Conservation (phyloP, 2,329 filamentous ascomycete genomes). For the Fusarium nygamai region DNA sequence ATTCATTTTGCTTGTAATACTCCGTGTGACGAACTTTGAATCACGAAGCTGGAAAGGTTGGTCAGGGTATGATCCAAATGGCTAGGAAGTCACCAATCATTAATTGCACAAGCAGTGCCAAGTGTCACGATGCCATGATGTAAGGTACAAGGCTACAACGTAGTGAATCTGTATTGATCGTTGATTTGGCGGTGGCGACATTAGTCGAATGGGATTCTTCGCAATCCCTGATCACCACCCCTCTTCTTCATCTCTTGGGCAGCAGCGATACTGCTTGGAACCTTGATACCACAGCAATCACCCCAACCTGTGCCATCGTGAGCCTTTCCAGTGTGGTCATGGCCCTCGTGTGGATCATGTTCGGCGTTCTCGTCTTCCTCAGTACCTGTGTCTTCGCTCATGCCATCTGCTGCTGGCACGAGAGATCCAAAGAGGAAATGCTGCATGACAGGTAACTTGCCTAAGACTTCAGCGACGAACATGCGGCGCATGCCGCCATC, state of each 20-base stretch:
- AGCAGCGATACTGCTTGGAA: slow-evolving; percentile 92
- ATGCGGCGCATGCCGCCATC: slow-evolving; percentile 96
- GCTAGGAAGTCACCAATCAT: neutral
- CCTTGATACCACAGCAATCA: slow-evolving; percentile 97
- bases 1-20: neutral
- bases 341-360: slow-evolving; percentile 67
- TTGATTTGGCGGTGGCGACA: slow-evolving; percentile 5
- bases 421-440: slow-evolving; percentile 94
- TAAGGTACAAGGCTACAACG: neutral
- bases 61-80: neutral
- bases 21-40: neutral
- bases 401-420: slow-evolving; percentile 81
- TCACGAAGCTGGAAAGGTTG: neutral
- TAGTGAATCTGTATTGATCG: neutral
- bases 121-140: neutral
- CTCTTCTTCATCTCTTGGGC: slow-evolving; percentile 88
- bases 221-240: slow-evolving; percentile 66
- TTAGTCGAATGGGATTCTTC: slow-evolving; percentile 85
- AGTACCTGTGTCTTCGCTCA: slow-evolving; percentile 74
- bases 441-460: slow-evolving; percentile 97
- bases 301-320: slow-evolving; percentile 81
- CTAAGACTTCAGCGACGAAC: slow-evolving; percentile 92
- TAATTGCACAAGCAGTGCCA: neutral
- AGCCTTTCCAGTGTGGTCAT: slow-evolving; percentile 68
- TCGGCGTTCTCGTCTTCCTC: slow-evolving; percentile 56